phyloP scores from a whole-genome alignment of 257 asterid genomes.

The Nicotiana obtusifolia region DNA sequence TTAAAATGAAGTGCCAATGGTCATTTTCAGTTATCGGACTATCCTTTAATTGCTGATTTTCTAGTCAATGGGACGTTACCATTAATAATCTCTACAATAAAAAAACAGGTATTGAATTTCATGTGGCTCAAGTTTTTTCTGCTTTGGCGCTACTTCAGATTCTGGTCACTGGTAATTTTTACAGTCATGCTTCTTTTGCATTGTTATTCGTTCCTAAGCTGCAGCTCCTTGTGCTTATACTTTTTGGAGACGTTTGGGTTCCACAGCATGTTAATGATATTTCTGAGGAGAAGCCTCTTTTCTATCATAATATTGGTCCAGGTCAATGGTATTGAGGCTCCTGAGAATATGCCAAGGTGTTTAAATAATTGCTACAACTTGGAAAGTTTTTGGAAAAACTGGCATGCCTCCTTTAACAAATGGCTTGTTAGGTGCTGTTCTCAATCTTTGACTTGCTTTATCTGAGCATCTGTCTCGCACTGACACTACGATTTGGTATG shows the following conservation, averaged over 20 bases:
- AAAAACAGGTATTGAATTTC: slow-evolving; percentile 76
- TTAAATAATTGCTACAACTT: slow-evolving; percentile 87
- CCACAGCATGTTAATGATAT: slow-evolving; percentile 15
- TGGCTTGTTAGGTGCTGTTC: slow-evolving; percentile 87
- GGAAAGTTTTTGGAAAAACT: slow-evolving; percentile 92
- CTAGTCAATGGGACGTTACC: neutral
- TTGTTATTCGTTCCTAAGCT: neutral
- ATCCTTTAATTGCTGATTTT: neutral
- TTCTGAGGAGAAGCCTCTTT: neutral
- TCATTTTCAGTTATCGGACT: no score
- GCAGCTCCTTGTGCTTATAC: neutral
- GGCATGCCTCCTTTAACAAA: slow-evolving; percentile 98
- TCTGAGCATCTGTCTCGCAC: neutral
- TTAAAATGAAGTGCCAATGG: neutral
- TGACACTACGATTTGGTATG: neutral
- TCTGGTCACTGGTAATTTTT: slow-evolving; percentile 83
- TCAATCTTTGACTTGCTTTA: neutral
- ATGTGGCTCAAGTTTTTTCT: slow-evolving; percentile 97
- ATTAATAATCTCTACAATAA: slow-evolving; percentile 1
- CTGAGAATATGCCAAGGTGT: slow-evolving; percentile 96
- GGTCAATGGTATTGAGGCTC: slow-evolving; percentile 91
- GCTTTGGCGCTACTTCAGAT: slow-evolving; percentile 91
- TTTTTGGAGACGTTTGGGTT: neutral
- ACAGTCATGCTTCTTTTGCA: slow-evolving; percentile 6
- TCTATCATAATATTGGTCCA: slow-evolving; percentile 14